Conservation (phyloP, 192 early-diverging fungal species). For the Radiomyces spectabilis region DNA sequence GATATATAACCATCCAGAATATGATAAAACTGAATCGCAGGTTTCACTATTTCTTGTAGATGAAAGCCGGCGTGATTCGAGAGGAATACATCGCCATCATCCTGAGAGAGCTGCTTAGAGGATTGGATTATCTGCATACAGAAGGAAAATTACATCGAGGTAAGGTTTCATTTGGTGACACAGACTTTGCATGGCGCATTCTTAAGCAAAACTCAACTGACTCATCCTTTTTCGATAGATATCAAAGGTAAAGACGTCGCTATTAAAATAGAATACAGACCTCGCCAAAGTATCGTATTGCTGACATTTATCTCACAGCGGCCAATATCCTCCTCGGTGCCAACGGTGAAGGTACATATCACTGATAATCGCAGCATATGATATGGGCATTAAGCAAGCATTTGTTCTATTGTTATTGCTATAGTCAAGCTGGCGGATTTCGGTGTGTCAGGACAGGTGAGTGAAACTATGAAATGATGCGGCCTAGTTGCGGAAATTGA, state of each 20-base stretch:
- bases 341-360: conserved; percentile 53
- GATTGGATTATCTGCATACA: conserved; percentile 88
- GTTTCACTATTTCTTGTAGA: conserved; percentile 35
- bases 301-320: conserved; percentile 30
- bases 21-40: no score
- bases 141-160: conserved; percentile 84
- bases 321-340: conserved; percentile 75
- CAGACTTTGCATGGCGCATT: background rate
- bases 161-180: no score
- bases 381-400: background rate
- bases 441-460: conserved; percentile 92
- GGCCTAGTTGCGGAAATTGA: no score
- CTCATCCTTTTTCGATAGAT: conserved; percentile 51
- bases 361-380: background rate
- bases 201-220: background rate
- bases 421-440: conserved; percentile 94
- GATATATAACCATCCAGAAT: no score
- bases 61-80: conserved; percentile 77
- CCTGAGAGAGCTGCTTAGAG: conserved; percentile 77
- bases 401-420: background rate
- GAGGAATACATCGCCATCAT: conserved; percentile 94
- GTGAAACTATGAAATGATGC: no score
- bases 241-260: conserved; percentile 87
- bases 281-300: background rate
- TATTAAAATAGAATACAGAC: background rate